These are phyloP conservation scores for Lachancea waltii DNA, from an alignment of 805 yeast genomes.

Conservation along the genomic window DNA sequence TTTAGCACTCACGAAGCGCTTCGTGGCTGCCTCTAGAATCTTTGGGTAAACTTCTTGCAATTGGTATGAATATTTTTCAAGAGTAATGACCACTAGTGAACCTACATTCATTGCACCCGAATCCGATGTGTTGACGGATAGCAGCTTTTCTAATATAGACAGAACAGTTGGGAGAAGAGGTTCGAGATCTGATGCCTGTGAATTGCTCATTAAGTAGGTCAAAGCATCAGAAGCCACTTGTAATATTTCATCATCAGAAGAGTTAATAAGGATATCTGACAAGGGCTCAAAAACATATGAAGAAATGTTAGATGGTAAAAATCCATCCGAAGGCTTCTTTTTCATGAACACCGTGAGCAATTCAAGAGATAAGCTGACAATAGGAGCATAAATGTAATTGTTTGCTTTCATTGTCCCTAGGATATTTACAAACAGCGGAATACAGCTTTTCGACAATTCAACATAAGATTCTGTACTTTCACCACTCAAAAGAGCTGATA, in stretches of 20 bases:
- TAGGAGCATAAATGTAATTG: slow-evolving; percentile 47
- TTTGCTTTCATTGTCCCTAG: slow-evolving; percentile 22
- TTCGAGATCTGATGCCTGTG: slow-evolving; percentile 22
- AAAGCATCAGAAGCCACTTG: slow-evolving; percentile 75
- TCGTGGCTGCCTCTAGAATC: slow-evolving; percentile 68
- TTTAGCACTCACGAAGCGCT: slow-evolving; percentile 56
- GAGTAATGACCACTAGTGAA: slow-evolving; percentile 50
- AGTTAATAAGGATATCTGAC: slow-evolving; percentile 25
- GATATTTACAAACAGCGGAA: slow-evolving; percentile 45
- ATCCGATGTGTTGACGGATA: slow-evolving; percentile 68
- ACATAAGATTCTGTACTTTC: slow-evolving; percentile 42
- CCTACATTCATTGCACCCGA: slow-evolving; percentile 78
- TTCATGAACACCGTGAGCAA: slow-evolving; percentile 27
- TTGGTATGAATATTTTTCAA: slow-evolving; percentile 44
- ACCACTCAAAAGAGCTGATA: slow-evolving; percentile 50
- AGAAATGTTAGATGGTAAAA: slow-evolving; percentile 24
- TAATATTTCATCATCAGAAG: slow-evolving; percentile 70
- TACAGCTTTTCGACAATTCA: slow-evolving; percentile 42
- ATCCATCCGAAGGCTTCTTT: slow-evolving; percentile 24
- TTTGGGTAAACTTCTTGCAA: slow-evolving; percentile 37
- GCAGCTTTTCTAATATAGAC: slow-evolving; percentile 53
- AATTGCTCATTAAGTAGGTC: slow-evolving; percentile 47
- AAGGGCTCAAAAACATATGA: slow-evolving; percentile 25
- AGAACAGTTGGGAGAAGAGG: slow-evolving; percentile 31
- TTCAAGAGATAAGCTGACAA: slow-evolving; percentile 36